Conservation (phyloP, 495 filamentous ascomycete species). For the Penicillium daleae region DNA sequence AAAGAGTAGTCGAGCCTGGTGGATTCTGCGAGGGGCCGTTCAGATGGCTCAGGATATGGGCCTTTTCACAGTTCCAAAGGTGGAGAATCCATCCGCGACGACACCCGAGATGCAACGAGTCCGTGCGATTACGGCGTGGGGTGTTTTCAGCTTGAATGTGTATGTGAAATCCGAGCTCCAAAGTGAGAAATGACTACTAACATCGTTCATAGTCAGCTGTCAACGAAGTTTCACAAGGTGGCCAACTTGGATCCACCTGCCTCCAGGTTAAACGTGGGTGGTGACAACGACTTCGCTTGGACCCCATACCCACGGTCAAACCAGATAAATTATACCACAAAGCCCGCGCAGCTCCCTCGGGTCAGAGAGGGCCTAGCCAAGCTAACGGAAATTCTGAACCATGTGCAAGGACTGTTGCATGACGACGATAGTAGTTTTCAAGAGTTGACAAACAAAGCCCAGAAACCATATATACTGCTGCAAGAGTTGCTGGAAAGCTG, state of each 20-base stretch:
- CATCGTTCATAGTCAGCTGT: constrained; percentile 34
- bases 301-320: constrained; percentile 46
- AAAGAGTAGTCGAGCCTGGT: constrained; percentile 36
- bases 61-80: constrained; percentile 28
- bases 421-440: constrained; percentile 25
- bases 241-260: constrained; percentile 28
- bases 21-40: constrained; percentile 40
- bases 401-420: constrained; percentile 36
- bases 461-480: constrained; percentile 30
- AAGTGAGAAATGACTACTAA: constrained; percentile 13
- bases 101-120: constrained; percentile 29
- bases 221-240: constrained; percentile 33
- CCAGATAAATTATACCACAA: constrained; percentile 31
- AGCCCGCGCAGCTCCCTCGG: constrained; percentile 38
- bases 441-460: constrained; percentile 28
- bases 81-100: constrained; percentile 9
- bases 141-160: constrained; percentile 40
- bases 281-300: constrained; percentile 36
- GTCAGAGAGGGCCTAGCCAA: constrained; percentile 30
- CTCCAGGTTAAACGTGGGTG: constrained; percentile 20
- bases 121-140: constrained; percentile 39
- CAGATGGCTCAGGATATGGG: constrained; percentile 41
- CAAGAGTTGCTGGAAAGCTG: constrained; percentile 32
- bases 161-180: constrained; percentile 13
- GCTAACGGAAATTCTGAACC: constrained; percentile 31